A percentile compares a stretch with the other conserved stretches of the same genome.
These are phyloP conservation scores for Rhipidocladum racemiflorum DNA, from an alignment of 176 grass and related monocot genomes.

Conservation along the genomic window DNA sequence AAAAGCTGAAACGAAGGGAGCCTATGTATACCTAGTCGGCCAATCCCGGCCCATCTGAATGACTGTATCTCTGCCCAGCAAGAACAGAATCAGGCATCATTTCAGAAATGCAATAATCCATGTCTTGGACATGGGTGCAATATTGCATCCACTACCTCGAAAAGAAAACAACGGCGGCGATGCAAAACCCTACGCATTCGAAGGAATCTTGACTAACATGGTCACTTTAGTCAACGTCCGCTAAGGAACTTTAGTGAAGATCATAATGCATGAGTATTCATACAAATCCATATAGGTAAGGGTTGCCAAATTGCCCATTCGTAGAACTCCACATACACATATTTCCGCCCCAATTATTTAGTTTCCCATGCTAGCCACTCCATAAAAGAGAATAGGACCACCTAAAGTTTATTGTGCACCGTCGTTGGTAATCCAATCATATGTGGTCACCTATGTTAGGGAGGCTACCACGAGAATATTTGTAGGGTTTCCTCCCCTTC, in stretches of 20 bases:
- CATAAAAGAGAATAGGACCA: conserved; percentile 28
- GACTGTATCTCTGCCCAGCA: too few relatives aligned
- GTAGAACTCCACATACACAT: neutral
- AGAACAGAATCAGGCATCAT: conserved; percentile 24
- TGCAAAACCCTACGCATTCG: conserved; percentile 27
- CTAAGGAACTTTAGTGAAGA: conserved; percentile 7
- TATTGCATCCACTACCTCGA: conserved; percentile 27
- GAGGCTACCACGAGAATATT: conserved; percentile 89
- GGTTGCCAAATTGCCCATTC: neutral
- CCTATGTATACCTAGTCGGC: too few relatives aligned
- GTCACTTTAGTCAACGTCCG: neutral
- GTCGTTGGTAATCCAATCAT: conserved; percentile 76
- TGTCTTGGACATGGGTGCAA: conserved; percentile 33
- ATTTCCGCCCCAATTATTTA: neutral
- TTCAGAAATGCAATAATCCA: conserved; percentile 35
- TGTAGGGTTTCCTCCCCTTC: conserved; percentile 60
- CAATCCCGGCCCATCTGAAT: too few relatives aligned
- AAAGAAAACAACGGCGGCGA: conserved; percentile 8
- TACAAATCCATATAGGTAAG: neutral
- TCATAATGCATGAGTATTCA: conserved; percentile 26
- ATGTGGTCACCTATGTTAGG: conserved; percentile 65
- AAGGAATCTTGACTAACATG: conserved; percentile 73
- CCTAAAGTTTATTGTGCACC: conserved; percentile 42
- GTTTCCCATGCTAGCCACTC: neutral
- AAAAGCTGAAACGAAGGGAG: too few relatives aligned